These are phyloP conservation scores for Mortierella sp. DNA, from an alignment of 371 early-diverging fungal species.

Conservation along the genomic window DNA sequence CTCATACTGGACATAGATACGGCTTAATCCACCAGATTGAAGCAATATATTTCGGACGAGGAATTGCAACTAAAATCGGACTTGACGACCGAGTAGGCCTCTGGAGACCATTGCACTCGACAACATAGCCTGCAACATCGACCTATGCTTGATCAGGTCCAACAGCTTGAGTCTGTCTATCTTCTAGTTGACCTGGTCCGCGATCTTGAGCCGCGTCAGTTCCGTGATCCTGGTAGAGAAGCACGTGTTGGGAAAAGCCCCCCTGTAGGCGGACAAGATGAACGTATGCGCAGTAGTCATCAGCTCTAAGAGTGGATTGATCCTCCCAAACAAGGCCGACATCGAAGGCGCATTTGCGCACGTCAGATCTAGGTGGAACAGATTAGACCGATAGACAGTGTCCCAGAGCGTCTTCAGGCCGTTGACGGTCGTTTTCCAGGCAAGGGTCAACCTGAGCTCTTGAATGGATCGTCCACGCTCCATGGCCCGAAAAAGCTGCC, in stretches of 20 bases:
- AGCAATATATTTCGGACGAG: background rate
- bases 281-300: too few relatives aligned
- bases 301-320: too few relatives aligned
- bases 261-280: too few relatives aligned
- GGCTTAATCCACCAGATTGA: background rate
- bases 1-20: background rate
- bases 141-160: background rate
- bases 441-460: slow-evolving; percentile 27
- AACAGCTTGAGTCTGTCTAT: background rate
- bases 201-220: background rate
- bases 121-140: background rate
- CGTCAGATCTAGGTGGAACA: slow-evolving; percentile 21
- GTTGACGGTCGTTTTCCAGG: slow-evolving; percentile 21
- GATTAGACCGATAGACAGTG: slow-evolving; percentile 8
- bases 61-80: too few relatives aligned
- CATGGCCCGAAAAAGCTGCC: slow-evolving; percentile 26
- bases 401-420: slow-evolving; percentile 33
- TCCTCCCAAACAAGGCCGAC: too few relatives aligned
- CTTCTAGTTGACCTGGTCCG: background rate
- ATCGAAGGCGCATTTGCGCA: too few relatives aligned
- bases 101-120: background rate
- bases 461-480: slow-evolving; percentile 21
- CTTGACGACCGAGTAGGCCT: background rate
- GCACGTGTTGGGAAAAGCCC: too few relatives aligned
- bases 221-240: too few relatives aligned